These are phyloP conservation scores for Sporothrix inflata DNA, from an alignment of 2,329 filamentous ascomycete species.

Conservation along the genomic window DNA sequence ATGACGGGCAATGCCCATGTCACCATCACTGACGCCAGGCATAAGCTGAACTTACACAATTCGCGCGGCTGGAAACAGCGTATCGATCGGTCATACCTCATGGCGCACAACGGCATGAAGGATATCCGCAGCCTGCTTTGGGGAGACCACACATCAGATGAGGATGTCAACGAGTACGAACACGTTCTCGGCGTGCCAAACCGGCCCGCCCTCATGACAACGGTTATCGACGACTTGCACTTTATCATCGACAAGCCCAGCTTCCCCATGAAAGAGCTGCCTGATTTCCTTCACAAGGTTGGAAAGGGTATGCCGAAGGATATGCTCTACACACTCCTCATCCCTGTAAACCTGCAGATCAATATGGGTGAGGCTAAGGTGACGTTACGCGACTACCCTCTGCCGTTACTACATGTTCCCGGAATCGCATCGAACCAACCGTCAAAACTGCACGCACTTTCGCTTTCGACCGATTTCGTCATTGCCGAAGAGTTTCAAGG, in stretches of 20 bases:
- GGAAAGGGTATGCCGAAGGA: conserved; percentile 96
- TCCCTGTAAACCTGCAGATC: conserved; percentile 87
- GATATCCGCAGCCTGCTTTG: conserved; percentile 81
- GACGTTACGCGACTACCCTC: conserved; percentile 88
- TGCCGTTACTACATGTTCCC: conserved; percentile 90
- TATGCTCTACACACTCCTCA: conserved; percentile 85
- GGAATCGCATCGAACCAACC: conserved; percentile 79
- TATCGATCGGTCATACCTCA: conserved; percentile 75
- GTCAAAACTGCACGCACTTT: conserved; percentile 76
- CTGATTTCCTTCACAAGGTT: conserved; percentile 81
- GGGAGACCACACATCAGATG: conserved; percentile 77
- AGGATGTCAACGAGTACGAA: conserved; percentile 81
- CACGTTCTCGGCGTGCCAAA: conserved; percentile 83
- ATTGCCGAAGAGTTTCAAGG: conserved; percentile 92
- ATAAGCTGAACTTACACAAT: conserved; percentile 77
- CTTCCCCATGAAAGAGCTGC: conserved; percentile 79
- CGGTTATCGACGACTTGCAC: conserved; percentile 81
- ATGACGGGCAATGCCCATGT: conserved; percentile 74
- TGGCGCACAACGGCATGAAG: conserved; percentile 73
- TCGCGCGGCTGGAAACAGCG: conserved; percentile 89
- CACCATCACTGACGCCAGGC: conserved; percentile 74
- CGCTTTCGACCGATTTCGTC: conserved; percentile 87
- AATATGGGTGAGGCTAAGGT: conserved; percentile 88
- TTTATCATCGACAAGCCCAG: conserved; percentile 89
- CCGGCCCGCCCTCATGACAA: conserved; percentile 79